Evolutionary conservation across 768 basidiomycete species (phyloP), one percentile per base, ranked within the genome.

Genomic region (Infundibulicybe gibba): DNA sequence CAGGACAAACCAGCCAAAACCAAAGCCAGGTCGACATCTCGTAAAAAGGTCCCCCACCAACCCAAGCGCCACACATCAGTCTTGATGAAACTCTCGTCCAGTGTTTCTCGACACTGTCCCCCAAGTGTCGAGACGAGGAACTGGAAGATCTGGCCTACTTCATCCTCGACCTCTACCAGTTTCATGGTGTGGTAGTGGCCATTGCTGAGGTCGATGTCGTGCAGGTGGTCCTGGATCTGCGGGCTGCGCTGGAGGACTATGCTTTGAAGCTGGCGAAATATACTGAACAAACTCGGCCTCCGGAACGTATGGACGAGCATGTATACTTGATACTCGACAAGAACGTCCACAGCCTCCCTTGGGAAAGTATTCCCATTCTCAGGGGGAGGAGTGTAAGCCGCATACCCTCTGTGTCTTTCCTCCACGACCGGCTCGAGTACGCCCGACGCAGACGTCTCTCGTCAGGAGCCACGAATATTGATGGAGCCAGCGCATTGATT

Each of bases 91-190:
- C 74, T 3, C 72, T 98, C n/a, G 62, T 98, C 25, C 80, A 87
- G 52, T 92, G 91, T 62, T 91, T 99, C 60, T 84, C 90, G 1
- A 83, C 83, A 0, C 68, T 99, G 2, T 83, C 89, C 2, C 82
- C 90, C 0, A 81, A 82, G 56, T 92, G 89, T 55, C 79, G 81
- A 30, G 90, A 95, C 55, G 95, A 99, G 60, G 97, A 99, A 59
- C 72, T 97, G 8, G 97, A 98, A 62, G 97, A 99, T 60, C 71
- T 97, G 31, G 80, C 91, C 2, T 97, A 94, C 61, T 97, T 95
- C 67, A 76, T 97, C 30, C 72, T 98, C 17, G 97, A 97, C 58
- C 74, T 97, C 0, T 95, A 95, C 61, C 93, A 95, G 59, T 90
- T 95, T 67, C 86, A 94, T 51, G 94, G 95, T 1, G 77, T 92